phyloP scores from a whole-genome alignment of 495 filamentous ascomycete genomes.

The Penicilliopsis zonata region DNA sequence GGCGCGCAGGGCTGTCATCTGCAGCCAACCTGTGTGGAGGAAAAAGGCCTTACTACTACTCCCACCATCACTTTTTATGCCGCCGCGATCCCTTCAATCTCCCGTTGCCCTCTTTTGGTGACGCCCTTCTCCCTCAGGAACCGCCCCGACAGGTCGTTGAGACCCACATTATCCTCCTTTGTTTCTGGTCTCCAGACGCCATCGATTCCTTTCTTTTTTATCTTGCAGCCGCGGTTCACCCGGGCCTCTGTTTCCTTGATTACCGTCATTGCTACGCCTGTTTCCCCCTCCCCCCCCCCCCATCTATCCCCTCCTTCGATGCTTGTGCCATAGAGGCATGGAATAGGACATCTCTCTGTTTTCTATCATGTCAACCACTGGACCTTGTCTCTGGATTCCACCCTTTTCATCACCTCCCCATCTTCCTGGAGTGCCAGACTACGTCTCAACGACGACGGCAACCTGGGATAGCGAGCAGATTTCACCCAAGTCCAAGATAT shows the following conservation, averaged over 20 bases:
- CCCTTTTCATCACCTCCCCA: slow-evolving; percentile 24
- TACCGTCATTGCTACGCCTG: neutral
- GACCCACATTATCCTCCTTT: slow-evolving; percentile 24
- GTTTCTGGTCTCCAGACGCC: slow-evolving; percentile 4
- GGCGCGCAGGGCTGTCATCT: too few species aligned
- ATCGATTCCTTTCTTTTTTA: too few species aligned
- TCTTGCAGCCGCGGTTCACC: neutral
- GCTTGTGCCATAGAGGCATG: neutral
- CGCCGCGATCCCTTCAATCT: slow-evolving; percentile 10
- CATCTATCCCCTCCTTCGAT: too few species aligned
- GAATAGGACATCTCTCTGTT: neutral
- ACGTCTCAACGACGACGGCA: slow-evolving; percentile 16
- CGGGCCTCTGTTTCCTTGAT: neutral
- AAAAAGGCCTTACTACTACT: too few species aligned
- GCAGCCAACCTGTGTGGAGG: too few species aligned
- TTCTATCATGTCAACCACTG: slow-evolving; percentile 32
- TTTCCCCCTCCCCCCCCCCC: neutral
- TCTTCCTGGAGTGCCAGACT: slow-evolving; percentile 22
- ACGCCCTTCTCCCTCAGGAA: slow-evolving; percentile 18
- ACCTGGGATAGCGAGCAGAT: slow-evolving; percentile 21
- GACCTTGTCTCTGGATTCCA: slow-evolving; percentile 31
- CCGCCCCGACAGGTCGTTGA: slow-evolving; percentile 20
- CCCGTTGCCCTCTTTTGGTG: slow-evolving; percentile 17
- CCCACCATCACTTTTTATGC: too few species aligned
- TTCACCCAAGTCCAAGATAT: slow-evolving; percentile 11